Conservation (phyloP, 2,329 filamentous ascomycete genomes). For the Cladosporium sp. region DNA sequence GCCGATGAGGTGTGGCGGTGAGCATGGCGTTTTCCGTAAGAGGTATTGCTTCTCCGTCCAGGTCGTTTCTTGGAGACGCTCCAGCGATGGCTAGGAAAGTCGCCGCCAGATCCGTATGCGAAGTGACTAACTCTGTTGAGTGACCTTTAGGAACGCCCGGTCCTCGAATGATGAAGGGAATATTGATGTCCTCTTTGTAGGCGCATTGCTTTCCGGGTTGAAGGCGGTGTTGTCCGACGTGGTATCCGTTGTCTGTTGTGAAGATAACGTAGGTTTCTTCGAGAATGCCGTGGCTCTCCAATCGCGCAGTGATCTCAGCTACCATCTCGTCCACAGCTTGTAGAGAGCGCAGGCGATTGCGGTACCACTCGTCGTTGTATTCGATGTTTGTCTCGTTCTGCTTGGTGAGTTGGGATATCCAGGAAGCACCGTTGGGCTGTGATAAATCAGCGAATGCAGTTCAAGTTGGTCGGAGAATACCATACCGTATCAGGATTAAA, state of each 20-base stretch:
- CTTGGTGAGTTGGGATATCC: conserved; percentile 40
- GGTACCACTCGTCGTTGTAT: conserved; percentile 51
- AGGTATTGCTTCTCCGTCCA: conserved; percentile 34
- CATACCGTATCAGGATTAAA: conserved; percentile 55
- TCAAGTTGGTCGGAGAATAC: neutral
- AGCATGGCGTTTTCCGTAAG: conserved; percentile 20
- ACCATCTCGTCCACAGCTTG: conserved; percentile 54
- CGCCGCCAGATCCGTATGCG: conserved; percentile 35
- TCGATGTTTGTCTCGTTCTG: conserved; percentile 45
- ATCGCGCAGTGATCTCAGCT: conserved; percentile 37
- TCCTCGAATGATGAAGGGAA: conserved; percentile 35
- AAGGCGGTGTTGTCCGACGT: conserved; percentile 35
- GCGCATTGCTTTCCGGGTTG: conserved; percentile 35
- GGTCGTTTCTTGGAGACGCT: conserved; percentile 17
- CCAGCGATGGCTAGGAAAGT: conserved; percentile 33
- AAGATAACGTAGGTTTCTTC: conserved; percentile 45
- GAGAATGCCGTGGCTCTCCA: conserved; percentile 39
- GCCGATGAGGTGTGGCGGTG: conserved; percentile 12
- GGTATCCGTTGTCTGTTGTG: conserved; percentile 37
- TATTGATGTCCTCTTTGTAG: conserved; percentile 36
- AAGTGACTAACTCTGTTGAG: conserved; percentile 30
- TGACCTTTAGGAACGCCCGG: conserved; percentile 29
- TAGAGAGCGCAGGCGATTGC: conserved; percentile 45
- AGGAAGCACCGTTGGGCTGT: conserved; percentile 40
- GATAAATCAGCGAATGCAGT: neutral